phyloP scores from a whole-genome alignment of 495 filamentous ascomycete genomes.

The Lophium mytilinum region DNA sequence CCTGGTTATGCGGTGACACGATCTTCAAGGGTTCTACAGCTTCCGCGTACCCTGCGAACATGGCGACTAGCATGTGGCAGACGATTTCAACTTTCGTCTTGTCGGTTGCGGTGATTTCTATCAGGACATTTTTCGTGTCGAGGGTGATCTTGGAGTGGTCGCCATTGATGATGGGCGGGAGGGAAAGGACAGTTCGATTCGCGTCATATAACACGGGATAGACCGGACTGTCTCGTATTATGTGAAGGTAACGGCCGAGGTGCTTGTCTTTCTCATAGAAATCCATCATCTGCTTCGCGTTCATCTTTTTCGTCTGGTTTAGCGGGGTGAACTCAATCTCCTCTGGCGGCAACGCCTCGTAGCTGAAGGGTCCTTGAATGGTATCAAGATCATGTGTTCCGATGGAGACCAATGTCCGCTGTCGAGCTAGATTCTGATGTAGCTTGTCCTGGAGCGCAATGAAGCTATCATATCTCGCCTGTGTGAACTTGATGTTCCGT shows the following conservation, averaged over 20 bases:
- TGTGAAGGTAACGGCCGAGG: conserved; percentile 75
- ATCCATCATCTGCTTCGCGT: conserved; percentile 80
- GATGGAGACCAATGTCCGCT: conserved; percentile 88
- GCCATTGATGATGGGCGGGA: conserved; percentile 96
- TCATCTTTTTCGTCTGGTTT: conserved; percentile 84
- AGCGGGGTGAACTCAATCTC: conserved; percentile 85
- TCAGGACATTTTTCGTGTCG: conserved; percentile 84
- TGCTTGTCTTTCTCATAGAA: conserved; percentile 91
- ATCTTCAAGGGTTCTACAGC: conserved; percentile 90
- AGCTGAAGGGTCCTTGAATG: conserved; percentile 89
- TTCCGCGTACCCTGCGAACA: conserved; percentile 90
- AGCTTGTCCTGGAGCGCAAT: conserved; percentile 97
- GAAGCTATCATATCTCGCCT: conserved; percentile 91
- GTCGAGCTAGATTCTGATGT: conserved; percentile 89
- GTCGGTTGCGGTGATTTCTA: conserved; percentile 96
- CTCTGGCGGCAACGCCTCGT: conserved; percentile 85
- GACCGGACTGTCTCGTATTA: conserved; percentile 85
- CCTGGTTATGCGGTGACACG: conserved; percentile 79
- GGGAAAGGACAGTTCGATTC: conserved; percentile 77
- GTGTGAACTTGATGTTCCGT: conserved; percentile 82
- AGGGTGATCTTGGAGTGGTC: conserved; percentile 92
- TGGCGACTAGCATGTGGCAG: conserved; percentile 85
- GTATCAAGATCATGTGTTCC: conserved; percentile 96
- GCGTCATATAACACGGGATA: conserved; percentile 97
- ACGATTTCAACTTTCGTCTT: conserved; percentile 95